Evolutionary conservation across 306 rosid genomes (phyloP).

Genomic region (Astragalus glycyphyllos): DNA sequence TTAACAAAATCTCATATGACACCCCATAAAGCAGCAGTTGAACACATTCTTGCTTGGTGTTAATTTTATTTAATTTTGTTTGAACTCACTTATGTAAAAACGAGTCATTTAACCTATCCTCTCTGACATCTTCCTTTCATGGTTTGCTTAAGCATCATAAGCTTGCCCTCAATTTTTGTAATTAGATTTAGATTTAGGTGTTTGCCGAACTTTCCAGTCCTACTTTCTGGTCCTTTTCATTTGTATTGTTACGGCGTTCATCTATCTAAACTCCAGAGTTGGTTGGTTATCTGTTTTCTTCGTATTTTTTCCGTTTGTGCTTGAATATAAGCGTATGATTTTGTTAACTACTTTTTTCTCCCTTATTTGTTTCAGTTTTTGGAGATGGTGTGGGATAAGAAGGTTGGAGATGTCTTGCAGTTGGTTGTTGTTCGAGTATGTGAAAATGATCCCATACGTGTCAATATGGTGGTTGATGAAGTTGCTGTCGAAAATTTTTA

Average conservation of each 20-base stretch:
- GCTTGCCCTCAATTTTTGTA: background rate
- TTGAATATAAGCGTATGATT: background rate
- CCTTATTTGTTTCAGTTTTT: background rate
- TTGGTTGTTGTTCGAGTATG: background rate
- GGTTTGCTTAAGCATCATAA: background rate
- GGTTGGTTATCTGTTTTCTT: background rate
- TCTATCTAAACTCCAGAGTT: too few relatives aligned
- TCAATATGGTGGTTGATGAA: slow-evolving; percentile 5
- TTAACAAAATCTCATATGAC: too few relatives aligned
- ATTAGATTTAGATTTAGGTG: too few relatives aligned
- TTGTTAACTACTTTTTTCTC: background rate
- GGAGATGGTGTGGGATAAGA: slow-evolving; percentile 15
- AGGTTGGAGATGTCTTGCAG: background rate
- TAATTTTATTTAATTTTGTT: too few relatives aligned
- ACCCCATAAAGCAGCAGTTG: background rate
- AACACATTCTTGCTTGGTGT: background rate
- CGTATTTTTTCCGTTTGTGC: background rate
- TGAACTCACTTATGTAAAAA: too few relatives aligned
- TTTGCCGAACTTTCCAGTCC: background rate
- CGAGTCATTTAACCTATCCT: too few relatives aligned
- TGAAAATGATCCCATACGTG: background rate
- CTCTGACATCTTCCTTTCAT: too few relatives aligned
- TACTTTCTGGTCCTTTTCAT: background rate
- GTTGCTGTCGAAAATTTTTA: background rate
- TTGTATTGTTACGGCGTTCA: background rate